Conservation (phyloP, 345 rosid genomes). For the Kandelia obovata region DNA sequence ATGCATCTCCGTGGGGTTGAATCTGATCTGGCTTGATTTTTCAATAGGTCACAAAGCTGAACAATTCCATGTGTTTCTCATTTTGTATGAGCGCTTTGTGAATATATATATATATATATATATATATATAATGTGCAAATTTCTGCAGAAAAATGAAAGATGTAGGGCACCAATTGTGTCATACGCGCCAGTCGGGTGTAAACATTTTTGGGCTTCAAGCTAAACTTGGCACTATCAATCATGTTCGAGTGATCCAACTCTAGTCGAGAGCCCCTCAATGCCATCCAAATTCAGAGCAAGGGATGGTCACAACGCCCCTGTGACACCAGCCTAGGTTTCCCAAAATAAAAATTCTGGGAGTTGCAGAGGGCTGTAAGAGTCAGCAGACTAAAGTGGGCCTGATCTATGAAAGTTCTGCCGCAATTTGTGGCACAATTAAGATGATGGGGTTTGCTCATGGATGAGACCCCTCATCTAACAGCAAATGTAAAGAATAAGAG, state of each 20-base stretch:
- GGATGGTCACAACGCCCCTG: neutral
- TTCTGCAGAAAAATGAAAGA: too few species aligned
- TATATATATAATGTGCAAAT: too few species aligned
- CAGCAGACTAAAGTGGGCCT: neutral
- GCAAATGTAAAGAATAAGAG: neutral
- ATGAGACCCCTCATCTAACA: slow-evolving; percentile 11
- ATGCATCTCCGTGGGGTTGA: too few species aligned
- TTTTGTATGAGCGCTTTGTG: too few species aligned
- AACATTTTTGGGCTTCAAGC: too few species aligned
- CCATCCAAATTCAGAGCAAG: neutral
- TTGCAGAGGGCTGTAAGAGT: neutral
- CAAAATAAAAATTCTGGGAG: neutral
- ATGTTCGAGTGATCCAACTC: neutral
- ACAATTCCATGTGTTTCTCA: too few species aligned
- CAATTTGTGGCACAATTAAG: too few species aligned
- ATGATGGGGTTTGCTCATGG: slow-evolving; percentile 1
- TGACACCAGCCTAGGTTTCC: neutral
- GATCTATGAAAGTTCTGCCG: neutral
- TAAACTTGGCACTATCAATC: neutral
- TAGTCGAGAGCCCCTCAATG: neutral
- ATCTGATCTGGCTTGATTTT: too few species aligned
- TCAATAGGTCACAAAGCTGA: too few species aligned
- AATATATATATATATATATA: too few species aligned
- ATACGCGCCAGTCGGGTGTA: too few species aligned
- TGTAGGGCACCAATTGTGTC: too few species aligned